These are phyloP conservation scores for Xerocomus amazonicus DNA, from an alignment of 1,284 basidiomycete species.

Conservation along the genomic window DNA sequence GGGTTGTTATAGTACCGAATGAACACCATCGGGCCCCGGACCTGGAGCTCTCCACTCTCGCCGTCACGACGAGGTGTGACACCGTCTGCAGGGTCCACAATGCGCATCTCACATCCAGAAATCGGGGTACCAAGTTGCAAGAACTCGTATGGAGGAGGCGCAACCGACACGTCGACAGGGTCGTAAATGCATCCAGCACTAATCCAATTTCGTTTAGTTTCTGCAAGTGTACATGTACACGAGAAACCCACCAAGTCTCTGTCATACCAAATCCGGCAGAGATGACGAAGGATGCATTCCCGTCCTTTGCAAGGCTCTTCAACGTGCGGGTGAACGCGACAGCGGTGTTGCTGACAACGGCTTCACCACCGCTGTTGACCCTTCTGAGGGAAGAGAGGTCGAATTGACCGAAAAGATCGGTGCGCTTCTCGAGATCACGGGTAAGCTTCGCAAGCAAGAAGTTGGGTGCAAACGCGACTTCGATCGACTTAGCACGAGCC, in stretches of 20 bases:
- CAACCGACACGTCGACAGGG: conserved; percentile 1
- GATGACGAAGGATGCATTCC: conserved; percentile 31
- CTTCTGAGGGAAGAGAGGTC: conserved; percentile 22
- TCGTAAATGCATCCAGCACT: conserved; percentile 42
- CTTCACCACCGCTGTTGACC: conserved; percentile 39
- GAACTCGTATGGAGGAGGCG: conserved; percentile 25
- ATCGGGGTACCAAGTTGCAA: conserved; percentile 31
- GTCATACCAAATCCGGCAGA: conserved; percentile 46
- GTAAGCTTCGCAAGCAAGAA: conserved; percentile 41
- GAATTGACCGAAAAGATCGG: conserved; percentile 24
- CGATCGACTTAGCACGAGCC: conserved; percentile 20
- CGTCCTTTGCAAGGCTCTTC: conserved; percentile 29
- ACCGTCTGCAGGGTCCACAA: conserved; percentile 34
- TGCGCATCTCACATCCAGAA: conserved; percentile 29
- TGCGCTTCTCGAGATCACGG: conserved; percentile 29
- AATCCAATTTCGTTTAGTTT: background rate
- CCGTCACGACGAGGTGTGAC: conserved; percentile 23
- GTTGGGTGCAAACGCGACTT: conserved; percentile 42
- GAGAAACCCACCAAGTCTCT: conserved; percentile 35
- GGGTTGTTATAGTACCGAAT: conserved; percentile 41
- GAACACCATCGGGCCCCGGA: conserved; percentile 40
- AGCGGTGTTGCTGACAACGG: conserved; percentile 37
- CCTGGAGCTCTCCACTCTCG: conserved; percentile 38
- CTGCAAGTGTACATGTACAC: too few relatives aligned
- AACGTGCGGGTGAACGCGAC: conserved; percentile 35